A percentile compares a stretch with the other conserved stretches of the same genome.
Evolutionary conservation across 305 asterid species (phyloP).

Genomic region (Fraxinus latifolia): DNA sequence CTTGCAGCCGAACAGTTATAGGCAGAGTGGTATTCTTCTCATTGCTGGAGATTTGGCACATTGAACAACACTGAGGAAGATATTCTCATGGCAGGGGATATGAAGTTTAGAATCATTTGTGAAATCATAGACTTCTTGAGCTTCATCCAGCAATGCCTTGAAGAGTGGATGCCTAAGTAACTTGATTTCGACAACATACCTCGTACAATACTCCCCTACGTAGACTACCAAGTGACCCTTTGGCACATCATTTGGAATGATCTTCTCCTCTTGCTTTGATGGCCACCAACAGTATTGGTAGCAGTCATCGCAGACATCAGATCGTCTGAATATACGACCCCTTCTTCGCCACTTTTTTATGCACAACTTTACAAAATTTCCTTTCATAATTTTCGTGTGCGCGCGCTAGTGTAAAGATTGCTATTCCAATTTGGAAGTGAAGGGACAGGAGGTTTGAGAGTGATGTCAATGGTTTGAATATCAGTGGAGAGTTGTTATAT

Average conservation of each 20-base stretch:
- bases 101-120: conserved; percentile 54
- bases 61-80: conserved; percentile 64
- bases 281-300: conserved; percentile 44
- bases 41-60: conserved; percentile 60
- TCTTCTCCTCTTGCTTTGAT: conserved; percentile 38
- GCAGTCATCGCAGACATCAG: conserved; percentile 36
- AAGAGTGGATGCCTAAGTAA: conserved; percentile 72
- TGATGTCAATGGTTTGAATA: conserved; percentile 29
- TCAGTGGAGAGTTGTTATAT: conserved; percentile 39
- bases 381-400: conserved; percentile 32
- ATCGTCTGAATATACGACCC: conserved; percentile 40
- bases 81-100: conserved; percentile 78
- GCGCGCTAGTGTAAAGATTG: conserved; percentile 18
- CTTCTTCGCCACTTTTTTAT: conserved; percentile 43
- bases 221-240: conserved; percentile 87
- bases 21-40: conserved; percentile 39
- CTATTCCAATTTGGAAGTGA: conserved; percentile 39
- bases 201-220: conserved; percentile 65
- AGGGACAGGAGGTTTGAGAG: conserved; percentile 29
- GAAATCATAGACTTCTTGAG: conserved; percentile 71
- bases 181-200: conserved; percentile 68
- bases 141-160: conserved; percentile 75
- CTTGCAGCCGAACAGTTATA: conserved; percentile 26
- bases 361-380: conserved; percentile 48
- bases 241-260: conserved; percentile 77